A percentile compares a stretch with the other conserved stretches of the same genome.
Conservation (phyloP, 2,329 filamentous ascomycete genomes). For the Diaporthe citri region DNA sequence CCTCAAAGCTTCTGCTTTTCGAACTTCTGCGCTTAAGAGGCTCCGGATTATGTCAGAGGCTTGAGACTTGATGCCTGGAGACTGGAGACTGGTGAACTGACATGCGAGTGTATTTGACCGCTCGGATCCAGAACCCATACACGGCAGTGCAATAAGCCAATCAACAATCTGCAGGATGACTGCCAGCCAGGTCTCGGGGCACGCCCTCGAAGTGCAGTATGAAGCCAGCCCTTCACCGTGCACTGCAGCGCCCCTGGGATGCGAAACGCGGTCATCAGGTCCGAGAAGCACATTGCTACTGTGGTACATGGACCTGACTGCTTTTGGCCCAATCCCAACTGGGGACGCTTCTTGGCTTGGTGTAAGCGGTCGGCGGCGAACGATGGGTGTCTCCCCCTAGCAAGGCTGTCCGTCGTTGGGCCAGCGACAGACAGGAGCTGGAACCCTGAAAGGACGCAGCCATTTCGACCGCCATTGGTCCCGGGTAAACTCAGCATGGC, state of each 20-base stretch:
- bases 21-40: neutral
- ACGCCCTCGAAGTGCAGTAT: neutral
- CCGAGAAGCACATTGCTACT: neutral
- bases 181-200: neutral
- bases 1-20: slow-evolving; percentile 13
- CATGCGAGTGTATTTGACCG: neutral
- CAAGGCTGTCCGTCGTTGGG: neutral
- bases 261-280: slow-evolving; percentile 5
- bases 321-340: neutral
- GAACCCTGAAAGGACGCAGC: neutral
- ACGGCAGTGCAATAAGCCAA: slow-evolving; percentile 13
- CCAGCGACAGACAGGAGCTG: slow-evolving; percentile 18
- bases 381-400: neutral
- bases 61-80: neutral
- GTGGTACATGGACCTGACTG: neutral
- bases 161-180: neutral
- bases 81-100: neutral
- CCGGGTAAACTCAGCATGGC: slow-evolving; percentile 19
- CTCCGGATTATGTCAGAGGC: neutral
- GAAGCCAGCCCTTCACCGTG: slow-evolving; percentile 3
- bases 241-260: neutral
- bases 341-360: neutral
- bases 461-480: neutral
- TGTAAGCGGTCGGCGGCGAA: neutral
- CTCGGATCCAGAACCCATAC: slow-evolving; percentile 13